These are phyloP conservation scores for Spergularia azorica DNA, from an alignment of 179 eudicot genomes.

Conservation along the genomic window DNA sequence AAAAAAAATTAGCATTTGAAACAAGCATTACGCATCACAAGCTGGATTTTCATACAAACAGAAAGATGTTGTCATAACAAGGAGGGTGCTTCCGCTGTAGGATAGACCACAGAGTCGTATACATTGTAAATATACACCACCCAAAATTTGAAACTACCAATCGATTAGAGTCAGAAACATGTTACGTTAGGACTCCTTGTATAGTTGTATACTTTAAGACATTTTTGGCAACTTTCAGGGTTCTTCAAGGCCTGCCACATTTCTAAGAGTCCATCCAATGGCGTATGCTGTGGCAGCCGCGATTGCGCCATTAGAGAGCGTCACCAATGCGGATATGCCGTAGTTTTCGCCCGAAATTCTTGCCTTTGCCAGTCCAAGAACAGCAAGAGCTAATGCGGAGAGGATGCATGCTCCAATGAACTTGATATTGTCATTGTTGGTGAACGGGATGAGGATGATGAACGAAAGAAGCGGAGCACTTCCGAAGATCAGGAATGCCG, in stretches of 20 bases:
- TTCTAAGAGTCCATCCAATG: conserved; percentile 68
- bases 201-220: not conserved
- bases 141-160: not conserved
- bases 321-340: conserved; percentile 31
- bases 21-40: no score
- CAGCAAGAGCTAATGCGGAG: conserved; percentile 52
- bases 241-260: conserved; percentile 65
- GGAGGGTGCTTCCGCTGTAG: no score
- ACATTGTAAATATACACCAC: not conserved
- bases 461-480: conserved; percentile 59
- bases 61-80: no score
- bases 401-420: conserved; percentile 59
- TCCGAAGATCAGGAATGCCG: conserved; percentile 56
- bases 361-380: conserved; percentile 60
- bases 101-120: no score
- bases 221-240: not conserved
- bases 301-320: conserved; percentile 49
- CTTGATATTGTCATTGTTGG: no score
- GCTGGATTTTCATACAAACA: no score
- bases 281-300: conserved; percentile 60
- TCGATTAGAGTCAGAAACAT: not conserved
- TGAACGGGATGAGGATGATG: no score
- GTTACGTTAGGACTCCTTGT: not conserved
- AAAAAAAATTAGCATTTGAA: no score
- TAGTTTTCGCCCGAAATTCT: conserved; percentile 55